A percentile compares a stretch with the other conserved stretches of the same genome.
These are phyloP conservation scores for Chlorella sp. DNA, from an alignment of 139 green algal species.

Conservation along the genomic window DNA sequence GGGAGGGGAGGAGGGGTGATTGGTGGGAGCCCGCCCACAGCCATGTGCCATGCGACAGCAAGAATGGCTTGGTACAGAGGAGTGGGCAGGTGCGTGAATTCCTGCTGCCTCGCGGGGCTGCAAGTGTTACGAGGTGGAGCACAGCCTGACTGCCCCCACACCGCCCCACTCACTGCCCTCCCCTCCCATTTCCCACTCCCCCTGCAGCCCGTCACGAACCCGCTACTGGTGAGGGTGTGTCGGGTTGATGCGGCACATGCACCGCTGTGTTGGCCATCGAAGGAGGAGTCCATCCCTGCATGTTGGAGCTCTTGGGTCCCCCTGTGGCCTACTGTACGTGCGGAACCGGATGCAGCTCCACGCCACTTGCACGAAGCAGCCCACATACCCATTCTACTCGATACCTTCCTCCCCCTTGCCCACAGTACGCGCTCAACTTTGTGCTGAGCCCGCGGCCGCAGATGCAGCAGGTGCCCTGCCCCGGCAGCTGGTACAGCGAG, in stretches of 20 bases:
- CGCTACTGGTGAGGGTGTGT: too few relatives aligned
- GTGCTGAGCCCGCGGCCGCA: constrained; percentile 19
- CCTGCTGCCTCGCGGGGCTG: background rate
- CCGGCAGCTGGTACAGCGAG: constrained; percentile 10
- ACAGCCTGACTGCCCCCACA: background rate
- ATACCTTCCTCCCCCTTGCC: too few relatives aligned
- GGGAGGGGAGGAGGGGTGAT: background rate
- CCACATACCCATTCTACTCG: too few relatives aligned
- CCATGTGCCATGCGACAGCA: too few relatives aligned
- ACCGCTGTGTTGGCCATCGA: too few relatives aligned
- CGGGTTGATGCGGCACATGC: too few relatives aligned
- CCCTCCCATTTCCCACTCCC: background rate
- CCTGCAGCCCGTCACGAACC: constrained; percentile 43
- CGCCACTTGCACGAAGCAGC: too few relatives aligned
- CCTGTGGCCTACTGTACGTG: too few relatives aligned
- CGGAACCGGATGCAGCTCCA: too few relatives aligned
- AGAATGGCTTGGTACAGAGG: background rate
- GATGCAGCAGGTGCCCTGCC: constrained; percentile 40
- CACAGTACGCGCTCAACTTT: constrained; percentile 43
- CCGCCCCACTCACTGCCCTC: background rate
- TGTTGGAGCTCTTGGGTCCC: too few relatives aligned
- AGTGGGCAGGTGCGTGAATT: background rate
- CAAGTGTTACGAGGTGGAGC: background rate
- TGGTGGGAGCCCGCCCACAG: background rate
- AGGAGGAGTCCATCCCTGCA: too few relatives aligned